Evolutionary conservation across 2,329 filamentous ascomycete genomes (phyloP).

Genomic region (Falciphora oryzae): DNA sequence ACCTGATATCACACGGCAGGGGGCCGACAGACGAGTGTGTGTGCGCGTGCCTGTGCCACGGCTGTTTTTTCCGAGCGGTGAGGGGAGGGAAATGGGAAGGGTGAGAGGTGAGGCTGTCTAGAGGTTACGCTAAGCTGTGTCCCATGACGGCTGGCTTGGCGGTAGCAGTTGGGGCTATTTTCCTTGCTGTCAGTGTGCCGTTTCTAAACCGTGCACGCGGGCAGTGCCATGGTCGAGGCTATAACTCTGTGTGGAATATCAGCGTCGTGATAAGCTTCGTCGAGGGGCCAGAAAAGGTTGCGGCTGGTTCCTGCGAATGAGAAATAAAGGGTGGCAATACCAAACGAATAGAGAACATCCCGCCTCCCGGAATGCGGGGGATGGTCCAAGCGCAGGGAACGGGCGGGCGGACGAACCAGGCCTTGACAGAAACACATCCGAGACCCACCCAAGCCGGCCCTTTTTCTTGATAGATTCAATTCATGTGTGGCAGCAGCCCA

Average conservation of each 20-base stretch:
- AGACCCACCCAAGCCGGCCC: neutral
- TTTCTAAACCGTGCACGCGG: too few species aligned
- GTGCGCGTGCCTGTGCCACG: too few species aligned
- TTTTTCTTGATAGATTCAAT: too few species aligned
- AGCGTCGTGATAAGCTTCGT: conserved; percentile 1
- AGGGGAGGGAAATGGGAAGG: neutral
- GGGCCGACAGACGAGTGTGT: too few species aligned
- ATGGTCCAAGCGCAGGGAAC: neutral
- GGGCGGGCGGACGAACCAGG: neutral
- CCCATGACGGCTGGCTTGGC: too few species aligned
- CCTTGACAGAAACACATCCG: neutral
- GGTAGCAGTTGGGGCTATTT: too few species aligned
- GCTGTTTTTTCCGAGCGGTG: neutral
- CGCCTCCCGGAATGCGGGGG: neutral
- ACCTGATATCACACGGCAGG: neutral
- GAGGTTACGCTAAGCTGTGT: neutral
- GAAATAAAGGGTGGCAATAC: neutral
- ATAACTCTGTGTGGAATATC: too few species aligned
- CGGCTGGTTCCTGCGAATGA: neutral
- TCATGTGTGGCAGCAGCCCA: too few species aligned
- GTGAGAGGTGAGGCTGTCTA: neutral
- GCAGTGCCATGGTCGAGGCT: too few species aligned
- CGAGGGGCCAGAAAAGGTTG: neutral
- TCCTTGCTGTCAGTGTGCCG: too few species aligned
- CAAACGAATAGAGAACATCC: neutral